Evolutionary conservation across 345 rosid genomes (phyloP).

Genomic region (Laguncularia racemosa): DNA sequence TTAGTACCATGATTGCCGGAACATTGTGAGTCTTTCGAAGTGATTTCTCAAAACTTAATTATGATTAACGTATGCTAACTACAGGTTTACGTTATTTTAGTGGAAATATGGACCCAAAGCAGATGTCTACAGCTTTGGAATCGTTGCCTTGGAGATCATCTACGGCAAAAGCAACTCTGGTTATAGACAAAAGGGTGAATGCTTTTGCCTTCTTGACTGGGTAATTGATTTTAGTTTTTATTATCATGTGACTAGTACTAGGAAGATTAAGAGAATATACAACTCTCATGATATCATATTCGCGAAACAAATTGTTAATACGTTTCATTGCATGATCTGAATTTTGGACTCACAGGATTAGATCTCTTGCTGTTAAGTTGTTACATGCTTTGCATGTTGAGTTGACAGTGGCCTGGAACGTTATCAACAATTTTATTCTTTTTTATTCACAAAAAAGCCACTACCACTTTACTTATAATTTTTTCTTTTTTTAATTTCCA

Average conservation of each 20-base stretch:
- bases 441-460: too few species aligned
- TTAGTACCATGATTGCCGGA: constrained; percentile 60
- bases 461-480: too few species aligned
- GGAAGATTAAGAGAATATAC: too few species aligned
- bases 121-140: constrained; percentile 1
- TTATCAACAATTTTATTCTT: too few species aligned
- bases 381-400: too few species aligned
- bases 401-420: too few species aligned
- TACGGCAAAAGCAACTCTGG: constrained; percentile 5
- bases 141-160: constrained; percentile 17
- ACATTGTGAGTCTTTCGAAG: constrained; percentile 4
- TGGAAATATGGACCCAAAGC: constrained; percentile 20
- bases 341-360: too few species aligned
- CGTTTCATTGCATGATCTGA: too few species aligned
- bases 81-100: not conserved
- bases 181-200: not conserved
- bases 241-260: too few species aligned
- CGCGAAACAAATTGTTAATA: too few species aligned
- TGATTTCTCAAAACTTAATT: not conserved
- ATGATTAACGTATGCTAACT: not conserved
- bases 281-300: too few species aligned
- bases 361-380: too few species aligned
- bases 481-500: not conserved
- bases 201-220: constrained; percentile 1
- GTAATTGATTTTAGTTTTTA: not conserved